phyloP scores from a whole-genome alignment of 805 yeast species.

The Ogataea trehalophila region DNA sequence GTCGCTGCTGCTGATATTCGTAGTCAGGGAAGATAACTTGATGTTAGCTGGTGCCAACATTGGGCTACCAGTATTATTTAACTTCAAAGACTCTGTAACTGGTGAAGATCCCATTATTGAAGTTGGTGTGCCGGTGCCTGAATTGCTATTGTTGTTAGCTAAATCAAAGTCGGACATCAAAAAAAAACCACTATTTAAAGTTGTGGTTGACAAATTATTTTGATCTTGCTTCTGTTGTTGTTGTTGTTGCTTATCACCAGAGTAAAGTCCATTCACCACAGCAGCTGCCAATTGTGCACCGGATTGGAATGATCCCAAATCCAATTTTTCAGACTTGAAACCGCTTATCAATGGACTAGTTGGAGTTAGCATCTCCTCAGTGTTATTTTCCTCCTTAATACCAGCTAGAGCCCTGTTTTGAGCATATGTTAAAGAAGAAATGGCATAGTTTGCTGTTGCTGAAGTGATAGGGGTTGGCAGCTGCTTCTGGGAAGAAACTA shows the following conservation, averaged over 20 bases:
- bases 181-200: conserved; percentile 10
- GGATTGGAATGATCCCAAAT: conserved; percentile 27
- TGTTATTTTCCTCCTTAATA: conserved; percentile 21
- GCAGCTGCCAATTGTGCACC: conserved; percentile 29
- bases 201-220: neutral
- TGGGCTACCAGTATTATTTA: neutral
- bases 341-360: conserved; percentile 8
- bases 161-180: conserved; percentile 28
- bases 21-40: no score
- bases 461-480: neutral
- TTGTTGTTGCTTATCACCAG: neutral
- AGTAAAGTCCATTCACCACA: conserved; percentile 23
- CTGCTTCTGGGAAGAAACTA: neutral
- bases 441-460: neutral
- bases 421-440: neutral
- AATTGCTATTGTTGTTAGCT: neutral
- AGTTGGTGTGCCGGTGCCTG: conserved; percentile 6
- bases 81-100: neutral
- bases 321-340: conserved; percentile 8
- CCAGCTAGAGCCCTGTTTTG: conserved; percentile 6
- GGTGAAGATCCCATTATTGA: conserved; percentile 17
- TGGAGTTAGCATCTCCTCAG: conserved; percentile 10
- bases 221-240: neutral
- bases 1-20: no score
- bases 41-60: neutral